Conservation (phyloP, 2,329 filamentous ascomycete genomes). For the Ceratocystiopsis brevicomis region DNA sequence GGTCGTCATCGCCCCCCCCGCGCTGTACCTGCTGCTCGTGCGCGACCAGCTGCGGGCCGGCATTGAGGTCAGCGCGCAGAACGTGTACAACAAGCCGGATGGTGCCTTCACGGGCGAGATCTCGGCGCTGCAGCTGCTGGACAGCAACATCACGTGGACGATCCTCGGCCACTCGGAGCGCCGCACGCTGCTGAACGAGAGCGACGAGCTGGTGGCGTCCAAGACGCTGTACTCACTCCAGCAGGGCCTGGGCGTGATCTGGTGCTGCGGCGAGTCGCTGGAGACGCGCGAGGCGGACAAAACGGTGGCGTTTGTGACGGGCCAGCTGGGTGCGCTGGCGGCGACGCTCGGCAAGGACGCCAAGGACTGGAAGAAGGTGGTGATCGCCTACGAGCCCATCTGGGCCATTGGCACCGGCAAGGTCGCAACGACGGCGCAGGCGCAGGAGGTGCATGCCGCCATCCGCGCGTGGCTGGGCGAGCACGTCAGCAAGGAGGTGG, state of each 20-base stretch:
- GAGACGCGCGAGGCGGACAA: slow-evolving; percentile 74
- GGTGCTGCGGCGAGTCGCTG: slow-evolving; percentile 92
- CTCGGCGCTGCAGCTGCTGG: slow-evolving; percentile 76
- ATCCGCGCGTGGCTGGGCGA: slow-evolving; percentile 78
- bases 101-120: slow-evolving; percentile 97
- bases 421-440: slow-evolving; percentile 74
- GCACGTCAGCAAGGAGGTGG: slow-evolving; percentile 53
- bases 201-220: slow-evolving; percentile 65
- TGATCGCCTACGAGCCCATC: slow-evolving; percentile 97
- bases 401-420: slow-evolving; percentile 93
- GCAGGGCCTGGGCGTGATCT: slow-evolving; percentile 74
- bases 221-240: slow-evolving; percentile 92
- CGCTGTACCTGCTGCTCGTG: slow-evolving; percentile 76
- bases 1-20: slow-evolving; percentile 82
- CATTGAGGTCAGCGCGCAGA: slow-evolving; percentile 82
- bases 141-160: slow-evolving; percentile 73
- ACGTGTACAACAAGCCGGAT: slow-evolving; percentile 92
- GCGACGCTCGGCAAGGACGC: slow-evolving; percentile 45
- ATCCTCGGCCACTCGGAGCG: slow-evolving; percentile 93
- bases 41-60: slow-evolving; percentile 58
- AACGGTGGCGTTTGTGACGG: slow-evolving; percentile 72
- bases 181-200: slow-evolving; percentile 73
- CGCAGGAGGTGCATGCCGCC: slow-evolving; percentile 81
- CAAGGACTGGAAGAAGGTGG: slow-evolving; percentile 61
- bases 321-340: slow-evolving; percentile 65